A percentile compares a stretch with the other conserved stretches of the same genome.
These are phyloP conservation scores for Tuber borchii DNA, from an alignment of 495 filamentous ascomycete species.

Conservation along the genomic window DNA sequence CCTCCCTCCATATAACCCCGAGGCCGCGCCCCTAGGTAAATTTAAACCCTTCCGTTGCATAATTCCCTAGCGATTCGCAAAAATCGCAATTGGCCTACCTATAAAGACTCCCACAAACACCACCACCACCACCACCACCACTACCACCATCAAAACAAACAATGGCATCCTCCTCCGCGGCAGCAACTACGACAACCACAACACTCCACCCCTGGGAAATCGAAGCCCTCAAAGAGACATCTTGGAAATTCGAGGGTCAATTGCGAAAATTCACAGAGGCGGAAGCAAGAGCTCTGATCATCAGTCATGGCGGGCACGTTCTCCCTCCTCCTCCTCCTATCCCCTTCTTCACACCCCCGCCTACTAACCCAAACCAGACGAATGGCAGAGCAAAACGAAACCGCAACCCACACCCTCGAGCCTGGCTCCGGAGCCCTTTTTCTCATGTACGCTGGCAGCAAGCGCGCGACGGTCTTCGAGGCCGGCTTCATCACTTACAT, in stretches of 20 bases:
- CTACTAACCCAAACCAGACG: neutral
- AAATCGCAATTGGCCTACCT: neutral
- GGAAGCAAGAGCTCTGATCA: neutral
- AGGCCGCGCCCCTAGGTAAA: neutral
- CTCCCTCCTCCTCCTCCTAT: neutral
- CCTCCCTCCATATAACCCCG: neutral
- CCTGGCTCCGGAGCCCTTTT: neutral
- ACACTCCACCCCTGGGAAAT: constrained; percentile 5
- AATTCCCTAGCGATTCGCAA: neutral
- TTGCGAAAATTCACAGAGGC: neutral
- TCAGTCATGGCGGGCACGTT: neutral
- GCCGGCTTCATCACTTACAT: neutral
- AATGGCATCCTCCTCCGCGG: neutral
- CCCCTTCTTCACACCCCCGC: neutral
- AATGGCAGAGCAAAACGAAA: constrained; percentile 1
- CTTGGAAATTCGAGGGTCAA: neutral
- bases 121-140: neutral
- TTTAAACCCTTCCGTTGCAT: constrained; percentile 1
- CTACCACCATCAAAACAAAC: neutral
- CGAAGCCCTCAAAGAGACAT: neutral
- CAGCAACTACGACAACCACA: neutral
- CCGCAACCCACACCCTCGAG: neutral
- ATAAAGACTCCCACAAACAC: neutral
- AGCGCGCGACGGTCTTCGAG: neutral
- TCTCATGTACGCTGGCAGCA: neutral